Conservation (phyloP, 768 basidiomycete genomes). For the Inosperma sp. region DNA sequence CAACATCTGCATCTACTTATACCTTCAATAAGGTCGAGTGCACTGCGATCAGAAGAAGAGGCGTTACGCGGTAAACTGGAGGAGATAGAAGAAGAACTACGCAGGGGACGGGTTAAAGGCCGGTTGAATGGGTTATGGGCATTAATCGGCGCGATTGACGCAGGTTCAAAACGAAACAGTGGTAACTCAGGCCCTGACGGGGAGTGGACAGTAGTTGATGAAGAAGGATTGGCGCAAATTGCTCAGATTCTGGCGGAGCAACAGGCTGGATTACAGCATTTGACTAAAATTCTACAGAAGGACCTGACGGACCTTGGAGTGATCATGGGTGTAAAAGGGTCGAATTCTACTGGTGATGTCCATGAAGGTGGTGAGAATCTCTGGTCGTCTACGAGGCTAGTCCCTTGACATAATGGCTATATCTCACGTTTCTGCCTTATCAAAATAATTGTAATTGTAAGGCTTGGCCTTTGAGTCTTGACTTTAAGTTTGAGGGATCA, state of each 20-base stretch:
- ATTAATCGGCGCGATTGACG: conserved; percentile 66
- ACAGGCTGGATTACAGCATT: conserved; percentile 74
- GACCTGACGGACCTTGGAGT: conserved; percentile 62
- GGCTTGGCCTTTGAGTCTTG: no score
- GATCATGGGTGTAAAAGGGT: conserved; percentile 47
- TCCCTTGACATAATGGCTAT: no score
- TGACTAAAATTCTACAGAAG: conserved; percentile 68
- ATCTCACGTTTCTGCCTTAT: no score
- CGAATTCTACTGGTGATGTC: conserved; percentile 13
- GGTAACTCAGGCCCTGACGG: conserved; percentile 21
- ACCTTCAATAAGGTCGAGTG: conserved; percentile 67
- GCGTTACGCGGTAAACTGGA: conserved; percentile 65
- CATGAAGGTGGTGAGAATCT: conserved; percentile 27
- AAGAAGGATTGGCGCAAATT: conserved; percentile 75
- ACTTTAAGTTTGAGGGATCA: no score
- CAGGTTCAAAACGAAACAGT: conserved; percentile 48
- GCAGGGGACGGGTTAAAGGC: conserved; percentile 57
- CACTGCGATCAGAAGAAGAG: conserved; percentile 80
- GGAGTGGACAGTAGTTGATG: conserved; percentile 84
- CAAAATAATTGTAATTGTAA: no score
- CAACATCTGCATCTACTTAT: conserved; percentile 79
- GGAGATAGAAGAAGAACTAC: conserved; percentile 69
- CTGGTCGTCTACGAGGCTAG: conserved; percentile 36
- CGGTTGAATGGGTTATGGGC: conserved; percentile 87
- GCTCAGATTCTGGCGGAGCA: conserved; percentile 74